Conservation (phyloP, 2,329 filamentous ascomycete species). For the Stemphylium beticola region DNA sequence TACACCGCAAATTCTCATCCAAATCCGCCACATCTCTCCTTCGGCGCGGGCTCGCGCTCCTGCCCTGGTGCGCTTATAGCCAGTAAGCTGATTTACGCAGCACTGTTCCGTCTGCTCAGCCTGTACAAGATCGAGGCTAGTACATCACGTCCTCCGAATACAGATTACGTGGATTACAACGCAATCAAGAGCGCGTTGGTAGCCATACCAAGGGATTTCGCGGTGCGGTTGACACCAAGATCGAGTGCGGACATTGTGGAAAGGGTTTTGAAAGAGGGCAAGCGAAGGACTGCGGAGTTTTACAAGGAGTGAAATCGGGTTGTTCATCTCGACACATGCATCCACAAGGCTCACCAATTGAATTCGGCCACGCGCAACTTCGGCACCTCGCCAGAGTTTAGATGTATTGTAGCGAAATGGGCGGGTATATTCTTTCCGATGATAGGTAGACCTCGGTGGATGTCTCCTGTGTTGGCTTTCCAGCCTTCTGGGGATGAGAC, state of each 20-base stretch:
- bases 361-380: too few relatives aligned
- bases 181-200: constrained; percentile 65
- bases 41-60: constrained; percentile 59
- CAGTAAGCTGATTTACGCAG: constrained; percentile 57
- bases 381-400: too few relatives aligned
- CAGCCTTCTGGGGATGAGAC: too few relatives aligned
- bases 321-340: too few relatives aligned
- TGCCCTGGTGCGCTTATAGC: constrained; percentile 62
- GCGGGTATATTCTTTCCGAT: too few relatives aligned
- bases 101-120: constrained; percentile 57
- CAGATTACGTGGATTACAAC: constrained; percentile 68
- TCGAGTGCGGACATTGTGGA: constrained; percentile 47
- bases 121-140: constrained; percentile 59
- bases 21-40: constrained; percentile 53
- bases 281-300: constrained; percentile 55
- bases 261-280: constrained; percentile 53
- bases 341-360: too few relatives aligned
- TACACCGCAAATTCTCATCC: constrained; percentile 33
- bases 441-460: too few relatives aligned
- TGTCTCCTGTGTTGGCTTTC: too few relatives aligned
- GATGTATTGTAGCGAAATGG: too few relatives aligned
- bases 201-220: constrained; percentile 65
- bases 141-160: constrained; percentile 61
- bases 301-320: constrained; percentile 47
- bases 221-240: constrained; percentile 62